Percentiles rank a stretch among this genome's conserved stretches.
These are phyloP conservation scores for Mycena alexandri DNA, from an alignment of 768 basidiomycete genomes.

Conservation along the genomic window DNA sequence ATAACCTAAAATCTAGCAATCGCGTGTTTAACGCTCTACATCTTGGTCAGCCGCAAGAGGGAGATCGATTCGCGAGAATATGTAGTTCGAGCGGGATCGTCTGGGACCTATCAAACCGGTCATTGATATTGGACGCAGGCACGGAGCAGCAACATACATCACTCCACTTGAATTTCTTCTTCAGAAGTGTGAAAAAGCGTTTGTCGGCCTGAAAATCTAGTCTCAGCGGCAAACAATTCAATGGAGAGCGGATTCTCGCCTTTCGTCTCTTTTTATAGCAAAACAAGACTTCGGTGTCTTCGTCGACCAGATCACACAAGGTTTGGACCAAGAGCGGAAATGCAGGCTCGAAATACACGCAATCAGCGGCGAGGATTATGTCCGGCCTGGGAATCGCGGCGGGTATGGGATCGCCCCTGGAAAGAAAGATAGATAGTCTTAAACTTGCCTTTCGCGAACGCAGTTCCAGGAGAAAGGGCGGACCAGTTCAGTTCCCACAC, in stretches of 20 bases:
- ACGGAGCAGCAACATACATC: slow-evolving; percentile 56
- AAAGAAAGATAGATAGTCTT: slow-evolving; percentile 2
- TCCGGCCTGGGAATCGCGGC: slow-evolving; percentile 62
- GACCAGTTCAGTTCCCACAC: slow-evolving; percentile 89
- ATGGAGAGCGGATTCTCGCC: slow-evolving; percentile 51
- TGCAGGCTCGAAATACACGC: slow-evolving; percentile 95
- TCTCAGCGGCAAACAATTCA: slow-evolving; percentile 19
- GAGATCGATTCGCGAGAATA: slow-evolving; percentile 79
- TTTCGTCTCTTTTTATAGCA: slow-evolving; percentile 96
- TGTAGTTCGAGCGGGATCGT: slow-evolving; percentile 69
- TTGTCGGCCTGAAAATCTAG: slow-evolving; percentile 77
- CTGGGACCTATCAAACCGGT: slow-evolving; percentile 59
- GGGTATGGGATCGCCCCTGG: slow-evolving; percentile 77
- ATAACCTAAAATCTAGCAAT: no score
- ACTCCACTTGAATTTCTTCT: slow-evolving; percentile 81
- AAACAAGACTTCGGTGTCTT: slow-evolving; percentile 77
- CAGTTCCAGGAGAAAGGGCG: slow-evolving; percentile 41
- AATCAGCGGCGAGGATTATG: slow-evolving; percentile 91
- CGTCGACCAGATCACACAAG: slow-evolving; percentile 69
- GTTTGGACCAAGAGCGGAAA: slow-evolving; percentile 91
- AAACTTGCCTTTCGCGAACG: not conserved
- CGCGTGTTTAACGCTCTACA: slow-evolving; percentile 10
- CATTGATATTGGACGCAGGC: slow-evolving; percentile 6
- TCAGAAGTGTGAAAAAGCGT: slow-evolving; percentile 85
- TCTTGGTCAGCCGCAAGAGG: slow-evolving; percentile 64